Conservation (phyloP, 2,329 filamentous ascomycete genomes). For the Talaromyces sp. region DNA sequence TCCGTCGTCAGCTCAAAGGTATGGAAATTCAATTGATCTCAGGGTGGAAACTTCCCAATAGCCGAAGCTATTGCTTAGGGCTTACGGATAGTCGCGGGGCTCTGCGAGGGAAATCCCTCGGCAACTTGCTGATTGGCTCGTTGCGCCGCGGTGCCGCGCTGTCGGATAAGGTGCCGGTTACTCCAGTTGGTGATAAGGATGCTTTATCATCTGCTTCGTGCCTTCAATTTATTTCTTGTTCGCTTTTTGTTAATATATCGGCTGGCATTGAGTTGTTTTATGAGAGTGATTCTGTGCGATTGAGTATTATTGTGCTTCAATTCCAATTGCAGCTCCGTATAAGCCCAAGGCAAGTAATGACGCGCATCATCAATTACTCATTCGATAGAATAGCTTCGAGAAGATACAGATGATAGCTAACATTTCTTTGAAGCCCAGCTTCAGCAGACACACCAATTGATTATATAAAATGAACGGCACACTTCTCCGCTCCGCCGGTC, state of each 20-base stretch:
- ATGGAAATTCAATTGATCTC: neutral
- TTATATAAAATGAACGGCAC: conserved; percentile 32
- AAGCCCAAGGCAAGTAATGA: neutral
- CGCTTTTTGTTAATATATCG: neutral
- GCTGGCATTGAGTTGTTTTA: neutral
- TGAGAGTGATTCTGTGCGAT: neutral
- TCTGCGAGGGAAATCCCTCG: neutral
- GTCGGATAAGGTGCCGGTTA: neutral
- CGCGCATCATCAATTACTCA: neutral
- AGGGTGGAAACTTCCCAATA: neutral
- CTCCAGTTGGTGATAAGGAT: neutral
- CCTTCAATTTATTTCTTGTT: neutral
- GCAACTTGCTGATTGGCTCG: neutral
- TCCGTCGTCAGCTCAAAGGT: neutral
- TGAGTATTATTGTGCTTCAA: too few relatives aligned
- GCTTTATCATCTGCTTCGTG: neutral
- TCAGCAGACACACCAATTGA: neutral
- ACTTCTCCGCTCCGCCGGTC: conserved; percentile 33
- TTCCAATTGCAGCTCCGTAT: neutral
- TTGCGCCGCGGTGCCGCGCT: neutral
- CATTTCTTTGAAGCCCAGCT: neutral
- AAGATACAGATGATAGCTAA: neutral
- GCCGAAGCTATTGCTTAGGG: neutral
- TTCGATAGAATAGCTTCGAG: neutral
- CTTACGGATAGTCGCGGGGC: neutral